Evolutionary conservation across 2,329 filamentous ascomycete genomes (phyloP).

Genomic region (Colletotrichum noveboracense): DNA sequence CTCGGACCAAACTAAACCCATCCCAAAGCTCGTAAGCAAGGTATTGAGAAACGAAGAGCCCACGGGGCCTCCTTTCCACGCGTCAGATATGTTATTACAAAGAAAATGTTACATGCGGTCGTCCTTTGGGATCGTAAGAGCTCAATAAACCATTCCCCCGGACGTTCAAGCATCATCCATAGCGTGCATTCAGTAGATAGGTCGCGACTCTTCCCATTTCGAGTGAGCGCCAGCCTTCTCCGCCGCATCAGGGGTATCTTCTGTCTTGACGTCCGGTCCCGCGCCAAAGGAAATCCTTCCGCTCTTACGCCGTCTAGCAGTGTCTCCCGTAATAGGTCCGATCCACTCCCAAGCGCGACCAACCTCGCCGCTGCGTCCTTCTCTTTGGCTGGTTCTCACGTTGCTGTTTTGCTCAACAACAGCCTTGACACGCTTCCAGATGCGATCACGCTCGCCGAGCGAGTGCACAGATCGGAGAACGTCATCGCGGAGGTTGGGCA

Average conservation of each 20-base stretch:
- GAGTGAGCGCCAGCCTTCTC: constrained; percentile 21
- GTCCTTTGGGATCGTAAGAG: neutral
- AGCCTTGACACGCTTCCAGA: constrained; percentile 83
- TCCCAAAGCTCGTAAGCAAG: neutral
- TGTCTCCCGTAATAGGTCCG: constrained; percentile 56
- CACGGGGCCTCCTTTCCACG: neutral
- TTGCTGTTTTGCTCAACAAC: constrained; percentile 96
- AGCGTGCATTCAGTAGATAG: constrained; percentile 39
- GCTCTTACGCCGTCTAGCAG: constrained; percentile 53
- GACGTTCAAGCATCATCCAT: neutral
- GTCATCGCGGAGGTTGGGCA: constrained; percentile 90
- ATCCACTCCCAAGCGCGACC: constrained; percentile 75
- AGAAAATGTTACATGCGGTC: constrained; percentile 8
- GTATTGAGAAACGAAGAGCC: neutral
- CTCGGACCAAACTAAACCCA: neutral
- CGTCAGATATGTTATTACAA: constrained; percentile 8
- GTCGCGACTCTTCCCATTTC: constrained; percentile 48
- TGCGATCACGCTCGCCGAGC: constrained; percentile 73
- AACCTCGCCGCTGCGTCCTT: constrained; percentile 69
- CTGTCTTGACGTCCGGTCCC: constrained; percentile 40
- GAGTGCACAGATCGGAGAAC: constrained; percentile 84
- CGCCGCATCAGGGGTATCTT: constrained; percentile 29
- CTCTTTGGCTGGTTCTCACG: constrained; percentile 76
- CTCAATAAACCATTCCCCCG: neutral
- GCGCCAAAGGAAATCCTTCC: constrained; percentile 53